Percentiles rank a stretch among this genome's conserved stretches.
These are phyloP conservation scores for Corylus heterophylla DNA, from an alignment of 306 rosid genomes.

Conservation along the genomic window DNA sequence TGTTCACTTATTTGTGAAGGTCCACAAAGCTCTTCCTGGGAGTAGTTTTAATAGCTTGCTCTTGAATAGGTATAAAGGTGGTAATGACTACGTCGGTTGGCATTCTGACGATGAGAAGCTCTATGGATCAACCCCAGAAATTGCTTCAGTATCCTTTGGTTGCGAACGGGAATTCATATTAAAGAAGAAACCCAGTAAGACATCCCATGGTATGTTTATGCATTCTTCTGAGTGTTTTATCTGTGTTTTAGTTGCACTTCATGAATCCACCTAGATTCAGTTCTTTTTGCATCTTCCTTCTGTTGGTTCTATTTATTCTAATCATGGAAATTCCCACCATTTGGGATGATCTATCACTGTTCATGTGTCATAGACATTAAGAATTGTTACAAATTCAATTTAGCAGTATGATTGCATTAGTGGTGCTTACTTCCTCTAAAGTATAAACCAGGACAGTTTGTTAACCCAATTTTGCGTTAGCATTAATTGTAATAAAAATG, in stretches of 20 bases:
- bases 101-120: constrained; percentile 95
- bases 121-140: constrained; percentile 80
- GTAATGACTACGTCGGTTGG: constrained; percentile 89
- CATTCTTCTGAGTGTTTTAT: neutral
- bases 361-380: neutral
- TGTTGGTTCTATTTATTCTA: neutral
- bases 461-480: neutral
- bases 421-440: neutral
- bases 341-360: neutral
- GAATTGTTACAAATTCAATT: neutral
- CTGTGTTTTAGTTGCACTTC: neutral
- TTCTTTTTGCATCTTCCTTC: neutral
- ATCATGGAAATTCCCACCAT: neutral
- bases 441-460: neutral
- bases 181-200: constrained; percentile 63
- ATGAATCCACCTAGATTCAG: neutral
- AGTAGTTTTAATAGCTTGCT: constrained; percentile 89
- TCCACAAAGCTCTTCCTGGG: constrained; percentile 85
- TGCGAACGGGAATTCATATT: constrained; percentile 86
- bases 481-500: neutral
- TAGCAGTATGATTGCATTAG: neutral
- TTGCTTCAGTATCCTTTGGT: constrained; percentile 82
- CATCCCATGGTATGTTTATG: constrained; percentile 42
- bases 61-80: constrained; percentile 80
- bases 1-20: constrained; percentile 46